These are phyloP conservation scores for Ganoderma leucocontextum DNA, from an alignment of 1,284 basidiomycete species.

Conservation along the genomic window DNA sequence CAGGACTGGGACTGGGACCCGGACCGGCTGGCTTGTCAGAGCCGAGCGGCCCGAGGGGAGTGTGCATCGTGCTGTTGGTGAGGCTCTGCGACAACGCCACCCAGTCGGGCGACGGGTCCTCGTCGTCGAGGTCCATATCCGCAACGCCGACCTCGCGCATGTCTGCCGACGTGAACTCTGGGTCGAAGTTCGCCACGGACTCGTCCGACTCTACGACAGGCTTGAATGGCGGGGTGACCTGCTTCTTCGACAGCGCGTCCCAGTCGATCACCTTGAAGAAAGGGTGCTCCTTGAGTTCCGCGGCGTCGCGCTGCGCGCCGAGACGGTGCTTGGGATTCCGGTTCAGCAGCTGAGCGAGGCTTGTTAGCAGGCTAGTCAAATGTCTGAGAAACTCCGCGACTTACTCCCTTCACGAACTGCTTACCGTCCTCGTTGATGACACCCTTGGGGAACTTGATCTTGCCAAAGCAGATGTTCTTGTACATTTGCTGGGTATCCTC, in stretches of 20 bases:
- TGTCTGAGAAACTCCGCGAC: slow-evolving; percentile 43
- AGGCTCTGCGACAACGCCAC: slow-evolving; percentile 54
- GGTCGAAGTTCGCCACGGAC: slow-evolving; percentile 97
- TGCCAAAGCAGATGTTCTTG: slow-evolving; percentile 98
- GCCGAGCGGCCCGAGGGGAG: slow-evolving; percentile 78
- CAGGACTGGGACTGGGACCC: slow-evolving; percentile 30
- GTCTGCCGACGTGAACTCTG: slow-evolving; percentile 94
- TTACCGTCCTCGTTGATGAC: slow-evolving; percentile 99
- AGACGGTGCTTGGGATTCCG: slow-evolving; percentile 97
- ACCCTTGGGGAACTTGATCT: slow-evolving; percentile 97
- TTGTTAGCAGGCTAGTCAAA: slow-evolving; percentile 23
- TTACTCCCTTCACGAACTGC: slow-evolving; percentile 97
- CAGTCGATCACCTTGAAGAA: slow-evolving; percentile 97
- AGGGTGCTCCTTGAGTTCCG: slow-evolving; percentile 94
- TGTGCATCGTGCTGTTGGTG: slow-evolving; percentile 52
- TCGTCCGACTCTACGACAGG: slow-evolving; percentile 98
- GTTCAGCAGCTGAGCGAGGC: slow-evolving; percentile 81
- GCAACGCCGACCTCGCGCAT: slow-evolving; percentile 72
- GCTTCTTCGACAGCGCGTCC: slow-evolving; percentile 86
- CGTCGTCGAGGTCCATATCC: slow-evolving; percentile 71
- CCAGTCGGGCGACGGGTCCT: slow-evolving; percentile 81
- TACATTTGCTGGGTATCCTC: slow-evolving; percentile 99
- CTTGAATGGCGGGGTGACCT: slow-evolving; percentile 97
- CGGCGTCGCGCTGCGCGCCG: slow-evolving; percentile 90
- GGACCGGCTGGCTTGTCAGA: slow-evolving; percentile 53